Evolutionary conservation across 768 basidiomycete species (phyloP).

Genomic region (Trametes maxima): DNA sequence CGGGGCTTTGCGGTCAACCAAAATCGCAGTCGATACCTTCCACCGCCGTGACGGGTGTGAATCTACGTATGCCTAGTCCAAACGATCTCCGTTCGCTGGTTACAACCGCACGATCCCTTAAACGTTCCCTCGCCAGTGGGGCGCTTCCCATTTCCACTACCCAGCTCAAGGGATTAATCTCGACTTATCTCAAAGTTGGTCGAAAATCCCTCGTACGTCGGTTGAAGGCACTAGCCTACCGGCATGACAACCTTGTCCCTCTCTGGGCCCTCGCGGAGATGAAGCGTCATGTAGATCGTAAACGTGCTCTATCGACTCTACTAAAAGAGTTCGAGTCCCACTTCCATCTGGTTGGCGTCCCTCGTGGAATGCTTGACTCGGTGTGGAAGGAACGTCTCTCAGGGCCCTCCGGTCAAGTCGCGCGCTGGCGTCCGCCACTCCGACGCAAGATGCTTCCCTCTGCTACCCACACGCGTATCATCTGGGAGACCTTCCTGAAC

Average conservation of each 20-base stretch:
- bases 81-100: not conserved
- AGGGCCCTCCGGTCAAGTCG: not conserved
- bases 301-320: conserved; percentile 10
- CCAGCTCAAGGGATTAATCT: conserved; percentile 23
- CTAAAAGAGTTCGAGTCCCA: conserved; percentile 48
- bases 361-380: conserved; percentile 27
- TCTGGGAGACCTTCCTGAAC: not conserved
- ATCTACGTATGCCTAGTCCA: not conserved
- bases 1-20: no score
- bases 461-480: not conserved
- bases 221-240: conserved; percentile 56
- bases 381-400: conserved; percentile 6
- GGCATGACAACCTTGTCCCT: conserved; percentile 34
- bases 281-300: conserved; percentile 19
- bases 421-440: not conserved
- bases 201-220: conserved; percentile 66
- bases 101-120: not conserved
- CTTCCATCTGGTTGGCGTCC: conserved; percentile 58
- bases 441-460: not conserved
- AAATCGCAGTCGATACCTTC: no score
- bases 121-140: not conserved
- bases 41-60: not conserved
- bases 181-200: conserved; percentile 39
- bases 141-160: not conserved
- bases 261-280: conserved; percentile 34